Base-by-base conservation (phyloP, 768 basidiomycete species). In the Serendipita sp. region DNA sequence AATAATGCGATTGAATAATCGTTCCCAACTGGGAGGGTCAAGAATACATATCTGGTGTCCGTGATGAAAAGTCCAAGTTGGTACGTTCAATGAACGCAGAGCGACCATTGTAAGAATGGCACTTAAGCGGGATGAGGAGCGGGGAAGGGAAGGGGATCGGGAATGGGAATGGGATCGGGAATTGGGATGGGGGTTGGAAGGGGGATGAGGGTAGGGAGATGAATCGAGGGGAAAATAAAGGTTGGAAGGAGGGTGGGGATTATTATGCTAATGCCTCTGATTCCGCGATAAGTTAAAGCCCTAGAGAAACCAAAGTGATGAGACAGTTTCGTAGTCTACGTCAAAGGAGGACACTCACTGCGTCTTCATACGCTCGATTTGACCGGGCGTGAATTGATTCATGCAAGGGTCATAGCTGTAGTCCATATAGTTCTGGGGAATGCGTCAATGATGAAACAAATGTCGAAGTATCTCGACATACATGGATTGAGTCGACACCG, bases 301-400 rank as follows among this genome's bases (percentile, higher is more conserved):
- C 45, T 48, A n/a, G n/a, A 48, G 9, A 28, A 17, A 20, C 1
- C 7, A n/a, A 2, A 20, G 9, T 20, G 45, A 20, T 5, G 9
- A 48, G 7, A 9, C 1, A 7, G 2, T 48, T 20, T 7, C n/a
- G 7, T 48, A 48, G 7, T 2, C 9, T n/a, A n/a, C n/a, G 26
- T 28, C 2, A 17, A 20, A 20, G 2, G 5, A 48, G 14, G 34
- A 7, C 34, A 48, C 45, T 48, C 17, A 48, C 64, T 66, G 65
- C 4, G 34, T 50, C 53, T 64, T 60, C 61, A 70, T 64, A 14
- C 68, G 68, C 2, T 22, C 26, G 3, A 68, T 64, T 50, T 75
- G 74, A 1, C 72, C 73, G 1, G 65, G 60, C 1, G 72, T 71
- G 63, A 75, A 74, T 33, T 69, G 48, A 26, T 60, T 67, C 66